Conservation (phyloP, 257 asterid genomes). For the Nicotiana sylvestris region DNA sequence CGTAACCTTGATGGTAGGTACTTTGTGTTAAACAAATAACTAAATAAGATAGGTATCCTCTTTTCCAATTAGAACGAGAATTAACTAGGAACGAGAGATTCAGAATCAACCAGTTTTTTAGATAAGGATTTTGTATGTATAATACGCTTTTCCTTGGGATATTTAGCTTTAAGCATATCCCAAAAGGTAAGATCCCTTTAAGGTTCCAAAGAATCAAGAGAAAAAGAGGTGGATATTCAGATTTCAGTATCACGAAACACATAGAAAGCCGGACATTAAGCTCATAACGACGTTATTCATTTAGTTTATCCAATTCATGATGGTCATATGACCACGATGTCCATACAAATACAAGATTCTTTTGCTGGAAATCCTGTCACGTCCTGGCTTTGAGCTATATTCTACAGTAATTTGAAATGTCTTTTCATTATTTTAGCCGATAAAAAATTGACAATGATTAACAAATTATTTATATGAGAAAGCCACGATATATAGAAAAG, state of each 20-base stretch:
- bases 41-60: not conserved
- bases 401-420: not conserved
- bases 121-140: not conserved
- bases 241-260: not conserved
- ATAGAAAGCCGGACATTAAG: not conserved
- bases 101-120: constrained; percentile 10
- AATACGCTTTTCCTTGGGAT: not conserved
- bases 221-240: not conserved
- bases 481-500: not conserved
- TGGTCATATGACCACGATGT: not conserved
- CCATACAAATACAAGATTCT: not conserved
- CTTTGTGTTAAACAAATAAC: not conserved
- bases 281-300: not conserved
- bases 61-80: not conserved
- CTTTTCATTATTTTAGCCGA: not conserved
- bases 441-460: not conserved
- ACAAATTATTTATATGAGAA: not conserved
- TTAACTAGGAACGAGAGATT: not conserved
- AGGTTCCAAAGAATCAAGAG: constrained; percentile 23
- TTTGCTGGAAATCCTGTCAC: not conserved
- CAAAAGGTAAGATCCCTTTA: constrained; percentile 40
- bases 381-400: not conserved
- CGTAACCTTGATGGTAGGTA: no score
- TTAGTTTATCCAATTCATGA: not conserved
- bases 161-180: constrained; percentile 17